Conservation (phyloP, 352 stramenopile species). For the Phytophthora rubi region DNA sequence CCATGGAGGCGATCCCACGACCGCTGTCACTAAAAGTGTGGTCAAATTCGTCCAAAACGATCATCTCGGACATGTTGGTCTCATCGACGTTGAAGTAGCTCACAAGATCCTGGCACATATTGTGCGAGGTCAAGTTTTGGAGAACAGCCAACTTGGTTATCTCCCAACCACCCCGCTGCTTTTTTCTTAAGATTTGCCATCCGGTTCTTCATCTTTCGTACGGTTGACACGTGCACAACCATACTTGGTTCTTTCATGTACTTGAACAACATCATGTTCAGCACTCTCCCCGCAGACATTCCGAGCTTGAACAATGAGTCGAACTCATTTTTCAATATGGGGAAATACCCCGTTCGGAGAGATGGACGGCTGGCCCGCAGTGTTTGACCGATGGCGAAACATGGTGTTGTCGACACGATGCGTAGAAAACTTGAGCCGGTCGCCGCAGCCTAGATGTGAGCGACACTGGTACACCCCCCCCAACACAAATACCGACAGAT, state of each 20-base stretch:
- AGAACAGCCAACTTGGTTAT: too few relatives aligned
- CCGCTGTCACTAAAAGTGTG: too few relatives aligned
- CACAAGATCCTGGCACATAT: too few relatives aligned
- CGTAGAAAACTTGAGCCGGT: neutral
- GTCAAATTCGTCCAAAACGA: too few relatives aligned
- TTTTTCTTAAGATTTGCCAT: neutral
- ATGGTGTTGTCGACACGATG: neutral
- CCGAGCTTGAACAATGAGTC: neutral
- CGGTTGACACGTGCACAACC: neutral
- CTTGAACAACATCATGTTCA: slow-evolving; percentile 7
- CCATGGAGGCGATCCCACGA: too few relatives aligned
- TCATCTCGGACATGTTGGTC: too few relatives aligned
- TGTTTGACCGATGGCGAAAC: slow-evolving; percentile 1
- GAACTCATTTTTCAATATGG: neutral
- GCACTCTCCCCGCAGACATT: neutral
- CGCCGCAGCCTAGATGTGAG: neutral
- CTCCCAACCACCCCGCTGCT: neutral
- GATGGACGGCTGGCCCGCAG: neutral
- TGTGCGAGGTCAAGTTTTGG: too few relatives aligned
- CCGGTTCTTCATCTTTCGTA: neutral
- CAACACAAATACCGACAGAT: too few relatives aligned
- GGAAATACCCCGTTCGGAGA: neutral
- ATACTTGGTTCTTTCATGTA: neutral
- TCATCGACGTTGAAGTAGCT: too few relatives aligned
- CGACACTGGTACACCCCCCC: slow-evolving; percentile 9